Conservation (phyloP, 139 green algal species). For the Chlorokybus atmophyticus region DNA sequence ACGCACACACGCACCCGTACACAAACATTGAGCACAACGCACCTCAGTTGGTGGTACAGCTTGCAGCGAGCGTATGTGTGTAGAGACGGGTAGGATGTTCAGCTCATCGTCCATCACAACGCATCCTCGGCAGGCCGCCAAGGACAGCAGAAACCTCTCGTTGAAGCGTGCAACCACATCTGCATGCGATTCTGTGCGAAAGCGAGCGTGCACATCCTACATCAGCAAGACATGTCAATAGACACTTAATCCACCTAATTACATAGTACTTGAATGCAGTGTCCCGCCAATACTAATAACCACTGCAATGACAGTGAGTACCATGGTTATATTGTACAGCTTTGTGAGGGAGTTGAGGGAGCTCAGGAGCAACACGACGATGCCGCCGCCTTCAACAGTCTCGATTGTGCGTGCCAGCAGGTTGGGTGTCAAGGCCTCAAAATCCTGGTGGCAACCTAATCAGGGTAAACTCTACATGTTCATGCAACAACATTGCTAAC, state of each 20-base stretch:
- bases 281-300: too few relatives aligned
- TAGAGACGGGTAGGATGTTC: constrained; percentile 88
- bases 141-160: constrained; percentile 86
- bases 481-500: too few relatives aligned
- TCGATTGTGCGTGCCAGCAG: constrained; percentile 91
- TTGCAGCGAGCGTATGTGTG: constrained; percentile 29
- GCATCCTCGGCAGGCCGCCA: constrained; percentile 65
- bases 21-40: neutral
- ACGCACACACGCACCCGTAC: too few relatives aligned
- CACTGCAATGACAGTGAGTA: constrained; percentile 7
- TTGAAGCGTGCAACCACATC: constrained; percentile 84
- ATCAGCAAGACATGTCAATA: neutral
- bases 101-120: constrained; percentile 97
- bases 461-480: too few relatives aligned
- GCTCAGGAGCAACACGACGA: constrained; percentile 83
- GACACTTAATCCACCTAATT: too few relatives aligned
- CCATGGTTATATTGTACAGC: constrained; percentile 92
- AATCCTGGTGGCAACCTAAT: too few relatives aligned
- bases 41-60: constrained; percentile 10
- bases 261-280: too few relatives aligned
- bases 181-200: constrained; percentile 81
- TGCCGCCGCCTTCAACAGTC: constrained; percentile 91
- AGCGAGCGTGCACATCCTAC: constrained; percentile 74
- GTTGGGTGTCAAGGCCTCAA: constrained; percentile 97
- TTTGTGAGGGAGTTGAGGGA: constrained; percentile 71